Percentiles rank a stretch among this genome's conserved stretches.
Evolutionary conservation across 768 basidiomycete genomes (phyloP).

Genomic region (Cantharellus cinnabarinus): DNA sequence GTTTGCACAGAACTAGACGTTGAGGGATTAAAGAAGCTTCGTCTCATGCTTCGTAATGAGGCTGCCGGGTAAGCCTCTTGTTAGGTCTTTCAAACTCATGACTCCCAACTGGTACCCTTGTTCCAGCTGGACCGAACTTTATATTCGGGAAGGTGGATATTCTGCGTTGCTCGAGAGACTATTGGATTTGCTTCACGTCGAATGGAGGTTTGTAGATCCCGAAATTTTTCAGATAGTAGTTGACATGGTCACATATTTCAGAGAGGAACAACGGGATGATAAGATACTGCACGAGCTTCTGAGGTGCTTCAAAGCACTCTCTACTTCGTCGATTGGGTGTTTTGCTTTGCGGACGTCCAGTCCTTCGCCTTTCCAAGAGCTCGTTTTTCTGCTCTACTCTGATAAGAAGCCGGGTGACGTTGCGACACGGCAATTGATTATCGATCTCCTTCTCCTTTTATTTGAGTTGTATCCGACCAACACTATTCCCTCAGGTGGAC

Average conservation of each 20-base stretch:
- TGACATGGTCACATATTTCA: conserved; percentile 16
- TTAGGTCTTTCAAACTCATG: background rate
- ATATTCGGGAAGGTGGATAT: conserved; percentile 71
- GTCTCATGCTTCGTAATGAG: conserved; percentile 77
- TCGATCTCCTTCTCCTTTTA: conserved; percentile 67
- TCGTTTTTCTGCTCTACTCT: conserved; percentile 72
- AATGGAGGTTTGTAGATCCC: conserved; percentile 68
- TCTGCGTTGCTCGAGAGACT: conserved; percentile 60
- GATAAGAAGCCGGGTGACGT: conserved; percentile 98
- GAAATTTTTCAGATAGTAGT: background rate
- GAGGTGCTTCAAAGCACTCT: conserved; percentile 83
- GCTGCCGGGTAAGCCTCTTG: conserved; percentile 41
- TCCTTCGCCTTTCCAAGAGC: conserved; percentile 70
- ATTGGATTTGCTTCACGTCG: conserved; percentile 81
- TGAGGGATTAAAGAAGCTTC: conserved; percentile 68
- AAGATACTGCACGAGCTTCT: conserved; percentile 80
- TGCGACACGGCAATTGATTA: conserved; percentile 70
- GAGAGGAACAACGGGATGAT: conserved; percentile 97
- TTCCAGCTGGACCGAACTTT: conserved; percentile 73
- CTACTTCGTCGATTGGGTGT: conserved; percentile 76
- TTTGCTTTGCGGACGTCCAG: conserved; percentile 75
- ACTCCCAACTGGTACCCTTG: background rate
- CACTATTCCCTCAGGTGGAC: conserved; percentile 18
- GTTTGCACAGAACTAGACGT: conserved; percentile 67
- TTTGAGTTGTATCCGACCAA: conserved; percentile 65